Conservation (phyloP, 257 asterid species). For the Salvia splendens region DNA sequence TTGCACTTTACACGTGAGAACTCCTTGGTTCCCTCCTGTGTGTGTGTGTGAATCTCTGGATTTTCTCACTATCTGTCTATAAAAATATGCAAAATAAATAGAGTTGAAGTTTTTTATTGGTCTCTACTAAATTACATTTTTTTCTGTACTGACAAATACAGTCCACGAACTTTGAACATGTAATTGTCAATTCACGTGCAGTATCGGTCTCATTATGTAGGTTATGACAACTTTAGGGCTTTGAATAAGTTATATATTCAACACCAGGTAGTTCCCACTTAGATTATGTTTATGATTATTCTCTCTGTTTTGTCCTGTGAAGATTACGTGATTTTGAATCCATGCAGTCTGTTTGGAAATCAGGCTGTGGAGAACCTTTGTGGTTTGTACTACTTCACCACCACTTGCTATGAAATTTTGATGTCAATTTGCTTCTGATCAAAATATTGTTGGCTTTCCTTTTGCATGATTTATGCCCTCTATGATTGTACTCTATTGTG, state of each 20-base stretch:
- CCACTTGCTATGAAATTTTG: conserved; percentile 2
- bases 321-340: too few relatives aligned
- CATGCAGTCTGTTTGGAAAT: too few relatives aligned
- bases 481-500: not conserved
- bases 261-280: not conserved
- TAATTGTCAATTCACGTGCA: too few relatives aligned
- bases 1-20: conserved; percentile 86
- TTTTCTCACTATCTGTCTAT: conserved; percentile 1
- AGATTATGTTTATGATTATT: too few relatives aligned
- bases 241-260: too few relatives aligned
- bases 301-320: too few relatives aligned
- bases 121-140: not conserved
- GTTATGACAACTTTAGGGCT: too few relatives aligned
- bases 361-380: not conserved
- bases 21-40: conserved; percentile 25
- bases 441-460: not conserved
- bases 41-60: not conserved
- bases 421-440: conserved; percentile 1
- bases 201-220: too few relatives aligned
- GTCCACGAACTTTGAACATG: not conserved
- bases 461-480: not conserved
- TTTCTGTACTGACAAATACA: not conserved
- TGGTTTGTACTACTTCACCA: not conserved
- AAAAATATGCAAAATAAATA: not conserved
- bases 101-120: not conserved